These are phyloP conservation scores for Tricholoma terreum DNA, from an alignment of 768 basidiomycete species.

Conservation along the genomic window DNA sequence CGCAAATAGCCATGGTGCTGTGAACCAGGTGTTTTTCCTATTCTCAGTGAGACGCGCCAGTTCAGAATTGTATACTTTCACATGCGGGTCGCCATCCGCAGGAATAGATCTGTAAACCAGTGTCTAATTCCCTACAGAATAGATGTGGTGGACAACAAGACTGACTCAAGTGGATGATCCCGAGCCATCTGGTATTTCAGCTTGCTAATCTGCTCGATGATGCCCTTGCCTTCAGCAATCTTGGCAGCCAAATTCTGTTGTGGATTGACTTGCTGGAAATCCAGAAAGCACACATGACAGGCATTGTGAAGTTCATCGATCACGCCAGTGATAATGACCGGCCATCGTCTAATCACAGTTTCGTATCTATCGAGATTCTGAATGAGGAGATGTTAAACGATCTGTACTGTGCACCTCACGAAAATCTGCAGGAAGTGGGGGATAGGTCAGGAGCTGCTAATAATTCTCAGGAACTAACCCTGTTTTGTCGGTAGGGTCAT, in stretches of 20 bases:
- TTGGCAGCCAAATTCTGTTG: slow-evolving; percentile 30
- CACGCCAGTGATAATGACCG: slow-evolving; percentile 76
- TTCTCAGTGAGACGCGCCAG: slow-evolving; percentile 48
- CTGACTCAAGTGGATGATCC: slow-evolving; percentile 67
- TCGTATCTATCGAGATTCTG: slow-evolving; percentile 53
- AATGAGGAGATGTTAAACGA: neutral
- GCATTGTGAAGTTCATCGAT: slow-evolving; percentile 73
- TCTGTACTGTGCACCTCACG: slow-evolving; percentile 39
- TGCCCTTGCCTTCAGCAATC: slow-evolving; percentile 71
- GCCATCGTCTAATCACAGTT: slow-evolving; percentile 78
- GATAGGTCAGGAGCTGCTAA: neutral
- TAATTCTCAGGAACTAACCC: slow-evolving; percentile 40
- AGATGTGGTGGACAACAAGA: slow-evolving; percentile 3
- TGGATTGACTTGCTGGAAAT: slow-evolving; percentile 25
- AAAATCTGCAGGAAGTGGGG: slow-evolving; percentile 47
- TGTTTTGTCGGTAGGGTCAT: slow-evolving; percentile 67
- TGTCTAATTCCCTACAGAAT: neutral
- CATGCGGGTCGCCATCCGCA: slow-evolving; percentile 72
- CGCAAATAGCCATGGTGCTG: slow-evolving; percentile 92
- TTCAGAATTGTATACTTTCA: slow-evolving; percentile 75
- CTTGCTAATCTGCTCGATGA: slow-evolving; percentile 71
- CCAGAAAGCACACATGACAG: slow-evolving; percentile 59
- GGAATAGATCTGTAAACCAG: slow-evolving; percentile 53
- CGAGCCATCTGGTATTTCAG: slow-evolving; percentile 89
- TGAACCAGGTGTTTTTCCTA: slow-evolving; percentile 77